Percentiles rank a stretch among this genome's conserved stretches.
These are phyloP conservation scores for Neofusicoccum parvum DNA, from an alignment of 2,329 filamentous ascomycete species.

Conservation along the genomic window DNA sequence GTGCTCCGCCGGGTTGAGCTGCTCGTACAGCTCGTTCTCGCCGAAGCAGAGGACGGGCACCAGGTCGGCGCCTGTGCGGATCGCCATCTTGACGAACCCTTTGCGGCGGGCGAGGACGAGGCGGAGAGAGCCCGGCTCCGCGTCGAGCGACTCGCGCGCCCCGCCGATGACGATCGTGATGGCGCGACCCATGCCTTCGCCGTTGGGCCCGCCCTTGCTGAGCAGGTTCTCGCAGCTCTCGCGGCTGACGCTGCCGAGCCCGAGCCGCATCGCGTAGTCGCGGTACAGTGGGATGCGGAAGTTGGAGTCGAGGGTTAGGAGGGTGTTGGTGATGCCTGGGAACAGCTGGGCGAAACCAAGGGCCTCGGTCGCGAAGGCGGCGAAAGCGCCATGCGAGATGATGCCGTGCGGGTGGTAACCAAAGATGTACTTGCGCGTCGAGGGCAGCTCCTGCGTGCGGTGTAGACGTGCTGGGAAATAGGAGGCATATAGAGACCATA, in stretches of 20 bases:
- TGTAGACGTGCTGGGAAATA: conserved; percentile 92
- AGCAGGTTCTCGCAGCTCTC: conserved; percentile 90
- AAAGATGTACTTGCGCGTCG: conserved; percentile 91
- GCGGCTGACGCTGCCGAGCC: conserved; percentile 83
- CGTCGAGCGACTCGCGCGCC: conserved; percentile 87
- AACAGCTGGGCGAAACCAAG: conserved; percentile 85
- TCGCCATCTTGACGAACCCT: conserved; percentile 91
- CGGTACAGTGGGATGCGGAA: conserved; percentile 92
- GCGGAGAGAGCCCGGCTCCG: conserved; percentile 73
- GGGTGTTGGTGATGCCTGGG: conserved; percentile 90
- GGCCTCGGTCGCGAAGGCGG: conserved; percentile 86
- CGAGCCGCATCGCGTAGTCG: conserved; percentile 89
- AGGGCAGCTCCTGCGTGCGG: conserved; percentile 76
- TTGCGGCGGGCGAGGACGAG: conserved; percentile 83
- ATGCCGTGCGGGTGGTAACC: conserved; percentile 98
- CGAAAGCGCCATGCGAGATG: conserved; percentile 94
- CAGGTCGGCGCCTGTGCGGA: conserved; percentile 88
- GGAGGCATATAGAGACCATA: conserved; percentile 88
- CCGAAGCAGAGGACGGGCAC: conserved; percentile 92
- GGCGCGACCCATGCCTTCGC: conserved; percentile 86
- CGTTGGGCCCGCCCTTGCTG: conserved; percentile 73
- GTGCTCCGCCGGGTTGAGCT: conserved; percentile 75
- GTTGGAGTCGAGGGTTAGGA: conserved; percentile 93
- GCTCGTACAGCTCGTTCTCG: conserved; percentile 95
- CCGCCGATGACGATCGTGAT: conserved; percentile 96